Evolutionary conservation across 176 grass and related monocot species (phyloP), one percentile per base, ranked within the genome.

Genomic region (Triticum timopheevii): DNA sequence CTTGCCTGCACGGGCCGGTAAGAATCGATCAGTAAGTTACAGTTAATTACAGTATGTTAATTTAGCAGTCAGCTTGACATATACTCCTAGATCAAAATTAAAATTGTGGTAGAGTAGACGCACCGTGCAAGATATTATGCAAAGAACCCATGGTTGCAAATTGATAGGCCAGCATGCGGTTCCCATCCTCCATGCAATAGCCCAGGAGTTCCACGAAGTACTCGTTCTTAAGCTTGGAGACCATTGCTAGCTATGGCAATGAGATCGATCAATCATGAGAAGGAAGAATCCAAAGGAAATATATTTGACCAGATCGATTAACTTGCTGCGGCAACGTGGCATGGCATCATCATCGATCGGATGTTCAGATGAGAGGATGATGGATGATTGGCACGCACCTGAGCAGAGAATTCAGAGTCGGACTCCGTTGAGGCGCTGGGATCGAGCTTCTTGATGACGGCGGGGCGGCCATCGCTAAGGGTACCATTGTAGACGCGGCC

Each of bases 151-250:
- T 87, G 0, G 89, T 89, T 10, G 94, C 94, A 7, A 88, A 96
- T 44, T 96, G 82, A 27, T 94, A 94, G 15, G 76, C 80, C 23
- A 96, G 82, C 90, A 93, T 90, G 42, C 94, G 87, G 71, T 88
- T 93, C 20, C 87, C 81, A 1, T 92, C 89, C 83, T 96, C 94
- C 65, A 93, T 23, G 74, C 94, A 96, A 25, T 96, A 96, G 1
- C 94, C 89, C 49, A 94, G 20, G 42, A 96, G 85, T 67, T 92
- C 91, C 27, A 93, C 36, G 63, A 96, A 90, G 6, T 93, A 96
- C 35, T 96, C 94, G 52, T 94, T 88, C 92, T 96, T 93, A 28
- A 96, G 92, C 64, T 93, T 93, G 30, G 94, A 96, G 39, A 96
- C 91, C 94, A 96, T 90, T 0, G 94, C 92, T 82, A 96, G 80